Evolutionary conservation across 2,329 filamentous ascomycete genomes (phyloP), one percentile per base, ranked within the genome.

Genomic region (Corniculantispora saksenae): DNA sequence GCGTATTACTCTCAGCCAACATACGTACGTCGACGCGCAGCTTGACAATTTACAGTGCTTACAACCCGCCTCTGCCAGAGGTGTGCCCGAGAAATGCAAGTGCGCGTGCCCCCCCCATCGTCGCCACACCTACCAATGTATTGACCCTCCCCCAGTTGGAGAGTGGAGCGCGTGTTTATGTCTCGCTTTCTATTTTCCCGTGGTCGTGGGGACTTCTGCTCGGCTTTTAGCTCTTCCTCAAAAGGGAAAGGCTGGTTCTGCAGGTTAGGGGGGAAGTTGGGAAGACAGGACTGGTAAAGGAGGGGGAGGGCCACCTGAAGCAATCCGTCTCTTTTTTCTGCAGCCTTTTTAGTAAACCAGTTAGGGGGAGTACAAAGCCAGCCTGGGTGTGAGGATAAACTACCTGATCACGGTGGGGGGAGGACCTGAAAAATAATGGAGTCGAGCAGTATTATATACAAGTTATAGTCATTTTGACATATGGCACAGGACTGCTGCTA

Each of bases 11-110:
- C 27, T n/a, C 40, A n/a, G 27, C 57, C 57, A 60, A 50, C 43
- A 60, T 61, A 45, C 48, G 59, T 54, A 45, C 54, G 50, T 19
- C 59, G 35, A 61, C 48, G 45, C 45, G 43, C 29, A 60, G 13
- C 21, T 27, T 38, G 12, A 3, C 6, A 21, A 10, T 48, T 59
- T 35, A 59, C 55, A 43, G 55, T 57, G 55, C 55, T 57, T 57
- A 55, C 29, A 23, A 23, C 3, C 29, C 27, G 51, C 27, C 21
- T 13, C 48, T 25, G 48, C 27, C 48, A 25, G 6, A 19, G 29
- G n/a, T 12, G 3, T 43, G 12, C 7, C 53, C 53, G 21, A n/a
- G 17, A 17, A 29, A 25, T 29, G 23, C 23, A 15, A 13, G 15
- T 21, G 47, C 23, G n/a, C n/a, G 47, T 50, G 21, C 21, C 47